Percentiles rank a stretch among this genome's conserved stretches.
phyloP scores from a whole-genome alignment of 176 grass and related monocot genomes.

The Bolboschoenus planiculmis region DNA sequence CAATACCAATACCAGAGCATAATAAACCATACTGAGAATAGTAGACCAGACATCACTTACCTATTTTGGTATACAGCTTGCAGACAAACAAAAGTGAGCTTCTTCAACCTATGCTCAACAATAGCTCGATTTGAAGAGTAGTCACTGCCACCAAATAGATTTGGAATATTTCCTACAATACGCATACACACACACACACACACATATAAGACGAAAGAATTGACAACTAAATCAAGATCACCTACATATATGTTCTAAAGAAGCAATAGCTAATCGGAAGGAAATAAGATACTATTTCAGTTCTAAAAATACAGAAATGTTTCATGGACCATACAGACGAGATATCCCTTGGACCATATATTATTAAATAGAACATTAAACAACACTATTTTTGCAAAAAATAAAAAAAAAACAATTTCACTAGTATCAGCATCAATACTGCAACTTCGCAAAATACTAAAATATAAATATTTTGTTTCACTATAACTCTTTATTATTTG shows the following conservation, averaged over 20 bases:
- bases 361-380: background rate
- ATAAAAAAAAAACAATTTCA: background rate
- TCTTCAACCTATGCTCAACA: slow-evolving; percentile 69
- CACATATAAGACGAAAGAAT: background rate
- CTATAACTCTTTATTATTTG: background rate
- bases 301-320: background rate
- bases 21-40: background rate
- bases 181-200: slow-evolving; percentile 13
- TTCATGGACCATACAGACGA: background rate
- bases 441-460: background rate
- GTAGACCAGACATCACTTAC: slow-evolving; percentile 22
- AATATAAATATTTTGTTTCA: background rate
- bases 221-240: slow-evolving; percentile 13
- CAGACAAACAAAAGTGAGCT: slow-evolving; percentile 58
- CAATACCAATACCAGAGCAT: background rate
- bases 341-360: background rate
- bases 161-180: slow-evolving; percentile 60
- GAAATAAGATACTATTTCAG: background rate
- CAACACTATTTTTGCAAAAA: background rate
- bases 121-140: slow-evolving; percentile 43
- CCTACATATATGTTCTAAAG: background rate
- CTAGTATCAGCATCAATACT: background rate
- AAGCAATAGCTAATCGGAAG: background rate
- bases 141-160: slow-evolving; percentile 55
- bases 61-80: slow-evolving; percentile 70